A percentile compares a stretch with the other conserved stretches of the same genome.
These are phyloP conservation scores for Phytophthora uliginosa DNA, from an alignment of 352 stramenopile genomes.

Conservation along the genomic window DNA sequence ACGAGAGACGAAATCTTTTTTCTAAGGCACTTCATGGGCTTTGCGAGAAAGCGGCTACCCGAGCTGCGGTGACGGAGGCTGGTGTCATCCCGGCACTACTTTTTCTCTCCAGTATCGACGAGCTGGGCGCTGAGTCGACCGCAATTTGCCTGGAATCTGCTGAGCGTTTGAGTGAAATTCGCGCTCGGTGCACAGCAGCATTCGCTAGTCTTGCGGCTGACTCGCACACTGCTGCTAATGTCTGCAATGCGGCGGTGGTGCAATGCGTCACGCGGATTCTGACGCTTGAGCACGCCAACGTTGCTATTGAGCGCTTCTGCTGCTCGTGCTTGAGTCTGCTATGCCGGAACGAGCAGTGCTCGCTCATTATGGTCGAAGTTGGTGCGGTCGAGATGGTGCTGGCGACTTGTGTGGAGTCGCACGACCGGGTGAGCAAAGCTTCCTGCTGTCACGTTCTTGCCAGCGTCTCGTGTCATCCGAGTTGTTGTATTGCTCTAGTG, in stretches of 20 bases:
- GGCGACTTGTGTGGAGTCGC: constrained; percentile 65
- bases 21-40: constrained; percentile 75
- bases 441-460: constrained; percentile 83
- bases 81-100: constrained; percentile 73
- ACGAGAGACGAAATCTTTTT: constrained; percentile 69
- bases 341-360: constrained; percentile 73
- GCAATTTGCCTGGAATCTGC: not conserved
- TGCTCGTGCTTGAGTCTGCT: constrained; percentile 79
- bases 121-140: not conserved
- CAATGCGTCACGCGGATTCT: constrained; percentile 67
- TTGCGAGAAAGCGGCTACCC: constrained; percentile 63
- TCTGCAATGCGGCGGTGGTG: constrained; percentile 66
- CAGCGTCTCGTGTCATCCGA: constrained; percentile 76
- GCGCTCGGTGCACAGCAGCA: constrained; percentile 67
- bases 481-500: constrained; percentile 65
- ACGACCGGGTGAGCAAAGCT: constrained; percentile 74
- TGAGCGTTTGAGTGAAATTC: constrained; percentile 53
- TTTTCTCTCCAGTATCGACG: constrained; percentile 48
- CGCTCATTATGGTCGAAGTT: constrained; percentile 60
- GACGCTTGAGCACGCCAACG: constrained; percentile 53
- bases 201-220: constrained; percentile 73
- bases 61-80: constrained; percentile 54
- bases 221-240: constrained; percentile 36
- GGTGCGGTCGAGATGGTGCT: constrained; percentile 67
- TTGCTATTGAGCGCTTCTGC: constrained; percentile 77